These are phyloP conservation scores for Aspergillus saccharolyticus DNA, from an alignment of 495 filamentous ascomycete genomes.

Conservation along the genomic window DNA sequence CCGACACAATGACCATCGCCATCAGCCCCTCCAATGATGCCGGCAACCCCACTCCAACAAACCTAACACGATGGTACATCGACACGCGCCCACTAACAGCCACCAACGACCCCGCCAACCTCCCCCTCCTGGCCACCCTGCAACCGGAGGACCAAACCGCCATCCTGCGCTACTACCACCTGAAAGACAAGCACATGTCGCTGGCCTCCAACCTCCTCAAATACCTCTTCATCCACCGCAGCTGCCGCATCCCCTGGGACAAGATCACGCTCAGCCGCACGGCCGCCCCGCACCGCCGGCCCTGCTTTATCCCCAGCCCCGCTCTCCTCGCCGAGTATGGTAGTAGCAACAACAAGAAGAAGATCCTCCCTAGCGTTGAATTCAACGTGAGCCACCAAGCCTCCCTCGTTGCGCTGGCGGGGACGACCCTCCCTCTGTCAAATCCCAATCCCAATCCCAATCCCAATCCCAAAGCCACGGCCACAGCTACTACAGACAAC, in stretches of 20 bases:
- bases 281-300: conserved; percentile 55
- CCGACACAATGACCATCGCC: too few species aligned
- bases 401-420: conserved; percentile 64
- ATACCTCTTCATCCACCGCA: conserved; percentile 62
- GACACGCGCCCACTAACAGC: conserved; percentile 36
- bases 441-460: too few species aligned
- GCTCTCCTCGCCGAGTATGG: conserved; percentile 5
- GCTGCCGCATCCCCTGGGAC: conserved; percentile 61
- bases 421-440: conserved; percentile 28
- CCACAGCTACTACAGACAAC: too few species aligned
- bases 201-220: conserved; percentile 77
- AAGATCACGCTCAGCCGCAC: conserved; percentile 56
- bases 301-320: conserved; percentile 49
- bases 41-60: not conserved
- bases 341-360: conserved; percentile 1
- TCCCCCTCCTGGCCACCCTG: conserved; percentile 36
- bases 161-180: conserved; percentile 35
- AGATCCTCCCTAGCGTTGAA: conserved; percentile 43
- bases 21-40: too few species aligned
- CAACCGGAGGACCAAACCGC: conserved; percentile 31
- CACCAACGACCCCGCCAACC: conserved; percentile 17
- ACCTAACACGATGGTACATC: conserved; percentile 39
- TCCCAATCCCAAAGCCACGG: too few species aligned
- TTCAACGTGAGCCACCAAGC: conserved; percentile 92
- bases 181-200: conserved; percentile 42